Base-by-base conservation (phyloP, 2,329 filamentous ascomycete species). In the Daldinia sp. region DNA sequence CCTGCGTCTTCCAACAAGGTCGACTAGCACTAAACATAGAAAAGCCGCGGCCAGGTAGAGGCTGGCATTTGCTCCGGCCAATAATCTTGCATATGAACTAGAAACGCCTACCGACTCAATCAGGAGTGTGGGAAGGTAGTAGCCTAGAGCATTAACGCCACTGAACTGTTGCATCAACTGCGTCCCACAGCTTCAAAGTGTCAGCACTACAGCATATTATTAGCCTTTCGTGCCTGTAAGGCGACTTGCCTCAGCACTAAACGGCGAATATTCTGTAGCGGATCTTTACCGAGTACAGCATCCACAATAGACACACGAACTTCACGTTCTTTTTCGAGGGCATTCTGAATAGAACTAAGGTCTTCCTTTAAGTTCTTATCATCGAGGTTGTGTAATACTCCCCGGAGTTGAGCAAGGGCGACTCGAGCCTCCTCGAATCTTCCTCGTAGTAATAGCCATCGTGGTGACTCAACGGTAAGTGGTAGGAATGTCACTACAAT, bases 401-500 rank as follows among this genome's bases (percentile, higher is more conserved):
- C 61, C 60, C 69, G 63, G 6, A 69, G 44, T 20, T 39, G 60
- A 33, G 74, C 74, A 1, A 81, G 73, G 4, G 79, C 77, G 15
- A 71, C 60, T 26, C 75, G 73, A 44, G 76, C 78, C 23, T 81
- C 78, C 7, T 77, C 70, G 12, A 72, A 39, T 28, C 74, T 71
- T 33, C 67, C 73, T 55, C 71, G 69, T n/a, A 74, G 70, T 30
- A 80, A 70, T 2, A 65, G 50, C 67, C 57, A 80, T 37, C 79
- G 75, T n/a, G 78, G 79, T 44, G 74, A 79, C 59, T 79, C 79
- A 30, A 78, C 77, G 6, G 80, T 75, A 72, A 74, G 73, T 4
- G 76, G 73, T n/a, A 79, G 73, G 0, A 76, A 74, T 4, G 63
- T 63, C 13, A 75, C 74, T 20, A 79, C 73, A 33, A 78, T 55